Evolutionary conservation across 1,284 basidiomycete genomes (phyloP).

Genomic region (Leccinum griseonigrum): DNA sequence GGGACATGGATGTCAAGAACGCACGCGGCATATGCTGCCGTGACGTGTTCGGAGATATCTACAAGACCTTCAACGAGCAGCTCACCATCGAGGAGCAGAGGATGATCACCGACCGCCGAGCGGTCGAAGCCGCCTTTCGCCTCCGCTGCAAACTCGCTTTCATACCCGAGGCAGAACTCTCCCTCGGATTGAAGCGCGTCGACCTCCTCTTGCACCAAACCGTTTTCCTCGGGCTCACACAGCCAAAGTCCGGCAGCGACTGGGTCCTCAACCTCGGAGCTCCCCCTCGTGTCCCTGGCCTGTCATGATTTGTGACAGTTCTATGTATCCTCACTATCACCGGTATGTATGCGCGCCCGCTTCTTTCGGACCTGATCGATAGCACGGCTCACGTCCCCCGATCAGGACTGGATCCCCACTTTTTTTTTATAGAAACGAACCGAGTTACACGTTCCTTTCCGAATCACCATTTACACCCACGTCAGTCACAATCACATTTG

Average conservation of each 20-base stretch:
- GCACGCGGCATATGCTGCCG: slow-evolving; percentile 43
- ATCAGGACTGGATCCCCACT: slow-evolving; percentile 27
- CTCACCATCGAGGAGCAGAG: slow-evolving; percentile 43
- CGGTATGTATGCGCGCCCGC: slow-evolving; percentile 14
- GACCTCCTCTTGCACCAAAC: slow-evolving; percentile 47
- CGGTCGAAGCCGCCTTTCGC: slow-evolving; percentile 40
- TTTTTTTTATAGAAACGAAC: slow-evolving; percentile 1
- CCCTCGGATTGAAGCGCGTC: slow-evolving; percentile 46
- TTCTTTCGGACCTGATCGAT: background rate
- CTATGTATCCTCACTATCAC: slow-evolving; percentile 9
- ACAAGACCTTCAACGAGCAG: slow-evolving; percentile 42
- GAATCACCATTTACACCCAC: slow-evolving; percentile 5
- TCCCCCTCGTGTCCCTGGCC: slow-evolving; percentile 2
- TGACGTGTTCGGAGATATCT: slow-evolving; percentile 55
- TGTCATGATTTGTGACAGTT: slow-evolving; percentile 9
- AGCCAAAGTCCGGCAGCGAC: slow-evolving; percentile 29
- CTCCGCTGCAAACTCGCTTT: slow-evolving; percentile 45
- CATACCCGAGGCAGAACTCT: slow-evolving; percentile 36
- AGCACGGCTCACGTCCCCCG: background rate
- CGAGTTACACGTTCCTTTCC: slow-evolving; percentile 19
- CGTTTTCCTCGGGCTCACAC: slow-evolving; percentile 41
- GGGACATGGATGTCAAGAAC: slow-evolving; percentile 44
- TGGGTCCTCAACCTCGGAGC: slow-evolving; percentile 36
- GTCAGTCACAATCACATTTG: slow-evolving; percentile 8
- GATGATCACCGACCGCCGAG: slow-evolving; percentile 32